Evolutionary conservation across 2,329 filamentous ascomycete genomes (phyloP), one percentile per base, ranked within the genome.

Genomic region (Knoxdaviesia capensis): DNA sequence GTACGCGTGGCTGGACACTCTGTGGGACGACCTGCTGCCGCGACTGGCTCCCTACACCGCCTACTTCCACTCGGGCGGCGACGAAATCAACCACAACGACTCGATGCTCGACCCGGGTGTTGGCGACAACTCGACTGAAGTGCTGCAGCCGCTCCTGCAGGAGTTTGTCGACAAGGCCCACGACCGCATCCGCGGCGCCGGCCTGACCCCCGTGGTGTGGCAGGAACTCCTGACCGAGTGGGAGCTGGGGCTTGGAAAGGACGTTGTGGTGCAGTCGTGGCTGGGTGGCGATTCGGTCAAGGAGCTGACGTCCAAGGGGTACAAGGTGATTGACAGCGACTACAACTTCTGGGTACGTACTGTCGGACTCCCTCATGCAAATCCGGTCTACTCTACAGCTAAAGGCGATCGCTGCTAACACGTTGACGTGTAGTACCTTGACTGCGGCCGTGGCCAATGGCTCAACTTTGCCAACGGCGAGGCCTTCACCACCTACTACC

Each of bases 41-140:
- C 69, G 83, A 31, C 57, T 86, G 7, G 60, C 64, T 6, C 74
- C 77, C 0, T 84, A 83, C 56, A 68, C 78, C 3, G 62, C 73
- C 6, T 74, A 88, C 60, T 92, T 88, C 64, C 85, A 93, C 60
- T 81, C 81, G 1, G 86, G 86, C 38, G 86, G 86, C 43, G 86
- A 93, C 52, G 86, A 93, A 62, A 74, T 92, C 46, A 88, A 90
- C 57, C 66, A 66, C 46, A 78, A 87, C 51, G 72, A 77, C 41
- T 87, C 84, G 53, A 64, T 64, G 36, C 68, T 88, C 7, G 85
- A 93, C 54, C 71, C 77, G 5, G 80, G 73, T 1, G 74, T 93
- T 34, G 57, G 66, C 5, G 80, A 77, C 32, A 84, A 80, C 54
- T 63, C 75, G 42, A 62, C 66, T 0, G 57, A 62, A 1, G 68